Percentiles rank a stretch among this genome's conserved stretches.
Evolutionary conservation across 2,329 filamentous ascomycete genomes (phyloP).

Genomic region (Aspergillus piperis): DNA sequence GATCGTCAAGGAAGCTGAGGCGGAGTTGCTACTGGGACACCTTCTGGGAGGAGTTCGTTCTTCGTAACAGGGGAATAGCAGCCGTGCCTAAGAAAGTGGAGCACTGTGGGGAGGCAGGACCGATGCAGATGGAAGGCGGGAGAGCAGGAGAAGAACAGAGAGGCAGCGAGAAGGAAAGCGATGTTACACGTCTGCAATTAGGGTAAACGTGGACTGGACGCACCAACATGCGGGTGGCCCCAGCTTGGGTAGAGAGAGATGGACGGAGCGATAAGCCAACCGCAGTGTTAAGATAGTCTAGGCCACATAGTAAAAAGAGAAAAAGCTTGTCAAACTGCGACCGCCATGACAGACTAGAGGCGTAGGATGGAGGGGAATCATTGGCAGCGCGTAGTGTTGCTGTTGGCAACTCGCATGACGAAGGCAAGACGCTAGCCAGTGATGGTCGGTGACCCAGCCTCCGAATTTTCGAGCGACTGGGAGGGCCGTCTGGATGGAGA

Average conservation of each 20-base stretch:
- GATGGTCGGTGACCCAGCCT: background rate
- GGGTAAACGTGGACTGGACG: background rate
- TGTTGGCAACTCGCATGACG: conserved; percentile 3
- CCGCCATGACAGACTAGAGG: background rate
- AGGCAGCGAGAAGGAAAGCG: background rate
- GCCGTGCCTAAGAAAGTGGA: background rate
- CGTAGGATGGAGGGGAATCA: background rate
- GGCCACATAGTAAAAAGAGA: background rate
- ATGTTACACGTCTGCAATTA: background rate
- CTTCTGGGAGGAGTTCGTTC: background rate
- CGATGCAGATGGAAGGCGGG: background rate
- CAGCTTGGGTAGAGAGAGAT: background rate
- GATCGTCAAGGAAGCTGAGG: background rate
- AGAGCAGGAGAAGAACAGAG: background rate
- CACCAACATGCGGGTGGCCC: background rate
- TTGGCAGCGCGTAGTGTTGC: conserved; percentile 1
- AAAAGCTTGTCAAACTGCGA: background rate
- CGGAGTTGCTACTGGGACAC: conserved; percentile 3
- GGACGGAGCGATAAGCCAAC: background rate
- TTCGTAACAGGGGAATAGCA: background rate
- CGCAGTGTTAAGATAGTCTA: background rate
- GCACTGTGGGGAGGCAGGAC: background rate
- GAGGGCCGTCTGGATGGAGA: background rate
- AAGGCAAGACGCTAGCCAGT: background rate
- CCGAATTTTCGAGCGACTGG: background rate